A percentile compares a stretch with the other conserved stretches of the same genome.
These are phyloP conservation scores for Lentinula lateritia DNA, from an alignment of 768 basidiomycete species.

Conservation along the genomic window DNA sequence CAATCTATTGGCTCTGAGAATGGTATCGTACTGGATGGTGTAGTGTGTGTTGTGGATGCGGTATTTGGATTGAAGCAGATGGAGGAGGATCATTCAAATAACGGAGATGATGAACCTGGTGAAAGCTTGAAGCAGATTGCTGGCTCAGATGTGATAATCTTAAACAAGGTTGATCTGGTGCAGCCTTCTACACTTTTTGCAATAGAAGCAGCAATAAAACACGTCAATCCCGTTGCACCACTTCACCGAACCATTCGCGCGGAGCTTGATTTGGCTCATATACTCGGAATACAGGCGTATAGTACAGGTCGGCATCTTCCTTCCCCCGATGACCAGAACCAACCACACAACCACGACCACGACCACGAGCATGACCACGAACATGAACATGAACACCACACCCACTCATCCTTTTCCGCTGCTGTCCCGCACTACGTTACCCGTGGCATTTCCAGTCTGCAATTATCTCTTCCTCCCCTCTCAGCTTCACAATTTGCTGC, in stretches of 20 bases:
- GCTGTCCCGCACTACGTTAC: slow-evolving; percentile 57
- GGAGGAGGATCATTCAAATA: slow-evolving; percentile 58
- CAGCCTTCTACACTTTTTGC: slow-evolving; percentile 33
- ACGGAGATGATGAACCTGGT: neutral
- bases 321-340: slow-evolving; percentile 23
- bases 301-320: slow-evolving; percentile 32
- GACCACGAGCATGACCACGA: slow-evolving; percentile 25
- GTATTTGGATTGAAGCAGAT: slow-evolving; percentile 85
- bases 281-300: slow-evolving; percentile 85
- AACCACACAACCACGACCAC: slow-evolving; percentile 23
- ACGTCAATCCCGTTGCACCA: slow-evolving; percentile 75
- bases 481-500: slow-evolving; percentile 36
- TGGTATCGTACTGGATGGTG: slow-evolving; percentile 79
- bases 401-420: slow-evolving; percentile 10
- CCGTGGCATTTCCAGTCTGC: slow-evolving; percentile 79
- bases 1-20: slow-evolving; percentile 50
- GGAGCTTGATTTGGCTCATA: slow-evolving; percentile 63
- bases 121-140: slow-evolving; percentile 78
- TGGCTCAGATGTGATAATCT: slow-evolving; percentile 81
- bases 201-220: slow-evolving; percentile 59
- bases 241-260: slow-evolving; percentile 69
- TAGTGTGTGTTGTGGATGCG: slow-evolving; percentile 90
- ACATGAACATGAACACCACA: too few species aligned
- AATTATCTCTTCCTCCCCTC: slow-evolving; percentile 63
- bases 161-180: slow-evolving; percentile 89